phyloP scores from a whole-genome alignment of 1,284 basidiomycete genomes.

The Marasmius sp. region DNA sequence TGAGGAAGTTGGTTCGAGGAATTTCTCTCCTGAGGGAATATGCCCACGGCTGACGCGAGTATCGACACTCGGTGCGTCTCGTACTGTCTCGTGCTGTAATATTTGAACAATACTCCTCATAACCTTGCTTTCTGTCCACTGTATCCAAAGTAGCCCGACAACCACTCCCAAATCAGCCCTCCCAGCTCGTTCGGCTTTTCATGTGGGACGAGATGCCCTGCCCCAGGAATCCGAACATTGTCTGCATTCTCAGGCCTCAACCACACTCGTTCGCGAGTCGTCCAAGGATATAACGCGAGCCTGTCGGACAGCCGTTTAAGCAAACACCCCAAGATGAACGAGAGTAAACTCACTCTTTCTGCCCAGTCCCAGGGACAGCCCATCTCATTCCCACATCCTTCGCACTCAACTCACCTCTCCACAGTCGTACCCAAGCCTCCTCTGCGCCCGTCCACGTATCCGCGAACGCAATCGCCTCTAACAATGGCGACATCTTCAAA shows the following conservation, averaged over 20 bases:
- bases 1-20: too few species aligned
- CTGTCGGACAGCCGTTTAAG: background rate
- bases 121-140: background rate
- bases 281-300: background rate
- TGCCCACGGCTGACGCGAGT: too few species aligned
- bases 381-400: constrained; percentile 48
- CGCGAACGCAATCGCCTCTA: constrained; percentile 57
- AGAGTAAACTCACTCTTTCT: constrained; percentile 24
- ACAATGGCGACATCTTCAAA: constrained; percentile 63
- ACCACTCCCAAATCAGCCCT: background rate
- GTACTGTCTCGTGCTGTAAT: too few species aligned
- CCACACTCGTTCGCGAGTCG: constrained; percentile 53
- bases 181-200: constrained; percentile 44
- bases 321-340: background rate
- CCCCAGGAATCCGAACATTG: constrained; percentile 53
- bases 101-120: background rate
- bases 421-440: constrained; percentile 40
- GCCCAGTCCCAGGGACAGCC: constrained; percentile 53
- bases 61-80: too few species aligned
- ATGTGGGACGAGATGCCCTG: constrained; percentile 60
- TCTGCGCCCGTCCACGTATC: constrained; percentile 43
- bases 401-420: constrained; percentile 43
- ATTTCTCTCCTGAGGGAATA: too few species aligned
- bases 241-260: constrained; percentile 56
- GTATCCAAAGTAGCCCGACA: background rate